A percentile compares a stretch with the other conserved stretches of the same genome.
Evolutionary conservation across 176 grass and related monocot genomes (phyloP).

Genomic region (Calamus simplicifolius): DNA sequence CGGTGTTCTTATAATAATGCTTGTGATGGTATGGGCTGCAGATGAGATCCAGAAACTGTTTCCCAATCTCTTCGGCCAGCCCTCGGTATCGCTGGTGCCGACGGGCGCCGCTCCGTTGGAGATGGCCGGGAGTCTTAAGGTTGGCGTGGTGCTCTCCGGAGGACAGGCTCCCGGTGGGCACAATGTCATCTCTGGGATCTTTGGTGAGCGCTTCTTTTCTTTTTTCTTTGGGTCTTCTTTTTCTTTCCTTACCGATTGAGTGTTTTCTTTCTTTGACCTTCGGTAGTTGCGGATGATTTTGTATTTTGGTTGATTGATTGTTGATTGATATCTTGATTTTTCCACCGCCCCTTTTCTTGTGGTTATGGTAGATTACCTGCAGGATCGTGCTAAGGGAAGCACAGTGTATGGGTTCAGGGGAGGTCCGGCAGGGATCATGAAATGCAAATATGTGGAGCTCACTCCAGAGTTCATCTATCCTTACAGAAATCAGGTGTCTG

Average conservation of each 20-base stretch:
- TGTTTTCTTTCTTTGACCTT: not conserved
- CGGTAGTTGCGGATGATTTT: not conserved
- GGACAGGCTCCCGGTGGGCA: slow-evolving; percentile 89
- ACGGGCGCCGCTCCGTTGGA: slow-evolving; percentile 15
- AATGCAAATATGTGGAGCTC: slow-evolving; percentile 78
- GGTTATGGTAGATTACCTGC: slow-evolving; percentile 55
- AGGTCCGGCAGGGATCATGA: slow-evolving; percentile 93
- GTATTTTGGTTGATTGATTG: not conserved
- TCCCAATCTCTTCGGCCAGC: slow-evolving; percentile 72
- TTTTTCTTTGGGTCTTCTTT: not conserved
- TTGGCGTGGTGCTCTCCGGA: slow-evolving; percentile 84
- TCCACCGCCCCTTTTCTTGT: slow-evolving; percentile 8
- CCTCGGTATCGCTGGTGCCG: slow-evolving; percentile 56
- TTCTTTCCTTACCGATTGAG: no score
- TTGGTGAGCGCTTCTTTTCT: slow-evolving; percentile 38
- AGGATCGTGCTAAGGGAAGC: slow-evolving; percentile 68
- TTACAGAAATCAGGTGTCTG: slow-evolving; percentile 91
- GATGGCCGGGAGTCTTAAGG: slow-evolving; percentile 36
- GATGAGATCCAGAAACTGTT: slow-evolving; percentile 96
- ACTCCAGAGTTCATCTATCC: slow-evolving; percentile 81
- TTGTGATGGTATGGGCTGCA: slow-evolving; percentile 11
- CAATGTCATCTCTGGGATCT: slow-evolving; percentile 99
- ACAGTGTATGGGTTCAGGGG: slow-evolving; percentile 84
- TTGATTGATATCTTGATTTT: not conserved
- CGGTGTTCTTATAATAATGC: not conserved